These are phyloP conservation scores for Cornus suecica DNA, from an alignment of 148 eudicot species.

Conservation along the genomic window DNA sequence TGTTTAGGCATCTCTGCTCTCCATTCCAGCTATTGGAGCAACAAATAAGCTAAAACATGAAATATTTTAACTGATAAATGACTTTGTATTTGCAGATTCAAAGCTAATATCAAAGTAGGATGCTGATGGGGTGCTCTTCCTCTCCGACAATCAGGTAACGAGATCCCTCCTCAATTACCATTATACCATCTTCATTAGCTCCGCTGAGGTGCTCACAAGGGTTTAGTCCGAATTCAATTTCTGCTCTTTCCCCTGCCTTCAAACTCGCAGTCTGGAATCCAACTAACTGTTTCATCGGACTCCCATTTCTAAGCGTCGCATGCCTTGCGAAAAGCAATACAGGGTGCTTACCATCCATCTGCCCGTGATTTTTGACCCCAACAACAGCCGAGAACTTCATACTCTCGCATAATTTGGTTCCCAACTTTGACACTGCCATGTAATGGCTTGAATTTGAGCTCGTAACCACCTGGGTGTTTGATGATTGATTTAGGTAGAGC, in stretches of 20 bases:
- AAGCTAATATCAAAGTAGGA: constrained; percentile 20
- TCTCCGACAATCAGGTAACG: constrained; percentile 63
- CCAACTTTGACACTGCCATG: constrained; percentile 32
- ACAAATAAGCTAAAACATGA: background rate
- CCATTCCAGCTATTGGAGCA: background rate
- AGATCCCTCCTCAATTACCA: constrained; percentile 71
- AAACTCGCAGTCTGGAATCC: constrained; percentile 57
- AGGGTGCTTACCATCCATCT: constrained; percentile 51
- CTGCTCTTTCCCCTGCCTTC: constrained; percentile 41
- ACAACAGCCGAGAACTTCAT: constrained; percentile 42
- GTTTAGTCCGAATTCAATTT: constrained; percentile 51
- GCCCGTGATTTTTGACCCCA: constrained; percentile 52
- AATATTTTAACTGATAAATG: background rate
- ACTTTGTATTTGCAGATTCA: background rate
- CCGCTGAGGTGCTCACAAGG: constrained; percentile 82
- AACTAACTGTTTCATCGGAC: constrained; percentile 58
- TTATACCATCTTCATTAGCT: constrained; percentile 60
- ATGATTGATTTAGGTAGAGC: constrained; percentile 27
- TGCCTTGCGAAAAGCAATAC: constrained; percentile 47
- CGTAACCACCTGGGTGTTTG: constrained; percentile 16
- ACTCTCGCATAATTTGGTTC: constrained; percentile 39
- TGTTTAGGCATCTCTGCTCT: background rate
- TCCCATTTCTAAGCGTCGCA: constrained; percentile 30
- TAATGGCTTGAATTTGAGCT: constrained; percentile 17
- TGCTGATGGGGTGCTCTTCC: constrained; percentile 42